Base-by-base conservation (phyloP, 345 rosid genomes). In the Heritiera littoralis region DNA sequence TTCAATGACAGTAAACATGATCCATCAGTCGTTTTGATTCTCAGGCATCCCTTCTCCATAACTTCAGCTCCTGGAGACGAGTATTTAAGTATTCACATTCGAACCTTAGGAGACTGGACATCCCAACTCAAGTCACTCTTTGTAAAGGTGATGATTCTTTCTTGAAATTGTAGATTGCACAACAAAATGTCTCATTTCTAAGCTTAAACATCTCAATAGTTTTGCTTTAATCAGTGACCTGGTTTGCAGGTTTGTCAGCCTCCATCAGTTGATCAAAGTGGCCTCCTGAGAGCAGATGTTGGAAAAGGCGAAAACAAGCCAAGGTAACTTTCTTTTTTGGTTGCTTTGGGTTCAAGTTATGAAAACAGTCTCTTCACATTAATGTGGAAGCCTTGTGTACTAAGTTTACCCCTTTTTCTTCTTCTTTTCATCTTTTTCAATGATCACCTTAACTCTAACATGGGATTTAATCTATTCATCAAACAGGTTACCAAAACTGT, bases 101-200 rank as follows among this genome's bases (percentile, higher is more conserved):
- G 95, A 18, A 88, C 93, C 6, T 68, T 94, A 45, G 98, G 97
- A 3, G 98, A 94, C 65, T 92, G 97, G 98, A 94, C 97, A 63
- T 80, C 89, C 5, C 89, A 92, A 71, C 94, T 92, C 80, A 94
- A 89, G 81, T 35, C 86, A 59, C 80, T 89, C 14, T 92, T 91
- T 82, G 83, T 85, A 0, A 85, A 88, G 92, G 98, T 92, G 79
- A 18, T 6, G 6, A 30, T 58, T 6, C n/a, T 35, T n/a, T 14
- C 46, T 32, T 12, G 7, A 32, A 52, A 76, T 4, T 52, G 14
- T 46, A 48, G n/a, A 9, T 14, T 66, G 30, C 5, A 13, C 23
- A 66, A 38, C 51, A 55, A 17, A 9, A 30, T 60, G n/a, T 48
- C 64, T 9, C 49, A 0, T 66, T 35, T n/a, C 4, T 52, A 13